These are phyloP conservation scores for Auriculariales sp. DNA, from an alignment of 768 basidiomycete genomes.

Conservation along the genomic window DNA sequence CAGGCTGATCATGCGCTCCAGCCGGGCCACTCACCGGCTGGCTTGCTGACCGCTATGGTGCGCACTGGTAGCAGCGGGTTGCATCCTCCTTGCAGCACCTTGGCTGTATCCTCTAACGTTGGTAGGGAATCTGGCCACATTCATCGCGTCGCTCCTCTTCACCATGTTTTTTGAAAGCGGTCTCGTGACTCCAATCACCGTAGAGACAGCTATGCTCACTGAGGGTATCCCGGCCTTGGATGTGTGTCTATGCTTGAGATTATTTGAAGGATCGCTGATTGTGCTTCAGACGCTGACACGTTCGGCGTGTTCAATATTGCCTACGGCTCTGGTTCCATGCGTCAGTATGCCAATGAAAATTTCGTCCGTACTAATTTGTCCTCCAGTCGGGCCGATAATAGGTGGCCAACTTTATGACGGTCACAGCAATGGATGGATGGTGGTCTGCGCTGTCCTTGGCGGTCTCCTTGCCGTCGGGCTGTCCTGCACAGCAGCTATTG, in stretches of 20 bases:
- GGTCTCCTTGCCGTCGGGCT: conserved; percentile 26
- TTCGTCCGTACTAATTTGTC: not conserved
- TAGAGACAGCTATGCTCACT: conserved; percentile 50
- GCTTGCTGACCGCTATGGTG: conserved; percentile 38
- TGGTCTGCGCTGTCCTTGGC: conserved; percentile 33
- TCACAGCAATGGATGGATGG: conserved; percentile 41
- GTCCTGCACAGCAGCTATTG: too few species aligned
- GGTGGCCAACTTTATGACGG: conserved; percentile 62
- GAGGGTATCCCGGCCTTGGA: conserved; percentile 45
- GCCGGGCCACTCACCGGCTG: conserved; percentile 35
- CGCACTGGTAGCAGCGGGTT: conserved; percentile 39
- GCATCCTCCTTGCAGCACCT: conserved; percentile 38
- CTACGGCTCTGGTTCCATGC: conserved; percentile 46
- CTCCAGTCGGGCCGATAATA: conserved; percentile 52
- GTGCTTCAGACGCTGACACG: conserved; percentile 47
- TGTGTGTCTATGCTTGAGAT: conserved; percentile 23
- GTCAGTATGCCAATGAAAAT: conserved; percentile 21
- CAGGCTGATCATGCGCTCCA: conserved; percentile 28
- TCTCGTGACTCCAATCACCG: conserved; percentile 43
- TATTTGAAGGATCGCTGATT: not conserved
- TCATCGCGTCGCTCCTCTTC: conserved; percentile 34
- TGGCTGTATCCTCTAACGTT: conserved; percentile 49
- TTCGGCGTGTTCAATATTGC: conserved; percentile 64
- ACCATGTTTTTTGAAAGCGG: conserved; percentile 48
- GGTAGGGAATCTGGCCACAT: conserved; percentile 27